A percentile compares a stretch with the other conserved stretches of the same genome.
Evolutionary conservation across 257 asterid genomes (phyloP).

Genomic region (Solanum lycopersicoides): DNA sequence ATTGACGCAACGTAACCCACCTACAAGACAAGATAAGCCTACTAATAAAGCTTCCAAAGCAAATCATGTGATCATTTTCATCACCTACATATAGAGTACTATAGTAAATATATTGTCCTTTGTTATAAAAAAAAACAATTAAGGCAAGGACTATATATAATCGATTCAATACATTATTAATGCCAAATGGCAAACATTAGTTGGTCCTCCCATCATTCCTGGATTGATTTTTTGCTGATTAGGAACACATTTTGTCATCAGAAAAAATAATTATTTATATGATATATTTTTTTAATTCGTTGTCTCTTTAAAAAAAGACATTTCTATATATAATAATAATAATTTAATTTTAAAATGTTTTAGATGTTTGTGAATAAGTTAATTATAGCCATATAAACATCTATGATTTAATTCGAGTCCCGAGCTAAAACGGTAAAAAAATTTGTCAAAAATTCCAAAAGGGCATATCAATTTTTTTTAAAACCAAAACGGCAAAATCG

Average conservation of each 20-base stretch:
- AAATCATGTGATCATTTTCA: background rate
- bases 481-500: too few relatives aligned
- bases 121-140: background rate
- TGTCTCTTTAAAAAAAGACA: too few relatives aligned
- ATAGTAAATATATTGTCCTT: background rate
- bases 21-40: background rate
- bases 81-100: background rate
- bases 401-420: too few relatives aligned
- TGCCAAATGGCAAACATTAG: background rate
- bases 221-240: constrained; percentile 3
- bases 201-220: background rate
- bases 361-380: too few relatives aligned
- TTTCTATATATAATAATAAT: too few relatives aligned
- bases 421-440: too few relatives aligned
- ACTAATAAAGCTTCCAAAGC: background rate
- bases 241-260: background rate
- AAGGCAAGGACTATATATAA: background rate
- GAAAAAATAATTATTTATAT: background rate
- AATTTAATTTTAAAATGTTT: too few relatives aligned
- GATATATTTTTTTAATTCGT: too few relatives aligned
- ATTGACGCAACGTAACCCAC: background rate
- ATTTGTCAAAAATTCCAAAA: too few relatives aligned
- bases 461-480: too few relatives aligned
- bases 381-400: too few relatives aligned
- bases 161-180: background rate